phyloP scores from a whole-genome alignment of 257 asterid genomes.

The Anisodus acutangulus region DNA sequence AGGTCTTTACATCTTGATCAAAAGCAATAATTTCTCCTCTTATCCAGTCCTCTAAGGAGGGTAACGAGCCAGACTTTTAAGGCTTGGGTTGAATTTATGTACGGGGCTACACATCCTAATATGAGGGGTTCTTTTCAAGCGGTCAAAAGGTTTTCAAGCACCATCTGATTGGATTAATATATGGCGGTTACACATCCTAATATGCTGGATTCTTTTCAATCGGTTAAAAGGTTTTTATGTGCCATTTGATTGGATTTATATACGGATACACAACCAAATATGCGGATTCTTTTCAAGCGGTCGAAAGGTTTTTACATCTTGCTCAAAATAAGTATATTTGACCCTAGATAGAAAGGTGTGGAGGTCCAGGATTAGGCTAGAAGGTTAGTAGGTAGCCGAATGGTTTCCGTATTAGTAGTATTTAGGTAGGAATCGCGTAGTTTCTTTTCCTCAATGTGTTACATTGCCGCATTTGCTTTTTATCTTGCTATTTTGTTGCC shows the following conservation, averaged over 20 bases:
- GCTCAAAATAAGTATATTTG: background rate
- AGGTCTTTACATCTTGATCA: background rate
- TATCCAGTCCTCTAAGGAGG: background rate
- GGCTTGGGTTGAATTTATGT: background rate
- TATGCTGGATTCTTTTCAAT: background rate
- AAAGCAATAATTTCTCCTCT: background rate
- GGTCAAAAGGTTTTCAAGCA: background rate
- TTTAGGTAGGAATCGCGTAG: no score
- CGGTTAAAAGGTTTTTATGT: background rate
- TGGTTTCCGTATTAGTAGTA: no score
- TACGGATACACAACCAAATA: background rate
- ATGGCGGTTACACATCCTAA: background rate
- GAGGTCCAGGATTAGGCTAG: no score
- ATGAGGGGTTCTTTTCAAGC: background rate
- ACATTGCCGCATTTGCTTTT: no score
- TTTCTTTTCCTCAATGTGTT: no score
- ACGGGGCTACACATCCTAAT: constrained; percentile 20
- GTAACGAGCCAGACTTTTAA: background rate
- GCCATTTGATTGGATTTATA: background rate
- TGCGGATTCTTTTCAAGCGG: background rate
- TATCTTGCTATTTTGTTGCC: no score
- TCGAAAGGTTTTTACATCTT: background rate
- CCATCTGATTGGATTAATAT: background rate
- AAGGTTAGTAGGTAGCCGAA: no score
- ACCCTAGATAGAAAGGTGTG: no score